These are phyloP conservation scores for Jaltomata sinuosa DNA, from an alignment of 257 asterid genomes.

Conservation along the genomic window DNA sequence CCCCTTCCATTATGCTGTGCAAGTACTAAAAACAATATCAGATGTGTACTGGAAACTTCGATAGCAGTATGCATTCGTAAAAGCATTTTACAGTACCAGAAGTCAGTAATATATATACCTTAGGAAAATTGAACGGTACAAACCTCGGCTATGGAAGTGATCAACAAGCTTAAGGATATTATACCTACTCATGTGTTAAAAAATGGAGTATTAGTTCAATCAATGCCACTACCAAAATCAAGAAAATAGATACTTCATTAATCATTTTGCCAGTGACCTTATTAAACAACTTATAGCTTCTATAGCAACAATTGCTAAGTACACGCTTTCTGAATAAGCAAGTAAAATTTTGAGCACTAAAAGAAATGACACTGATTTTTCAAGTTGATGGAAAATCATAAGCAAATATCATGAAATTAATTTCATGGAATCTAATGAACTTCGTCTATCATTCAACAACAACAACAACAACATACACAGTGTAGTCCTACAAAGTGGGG, in stretches of 20 bases:
- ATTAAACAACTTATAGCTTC: background rate
- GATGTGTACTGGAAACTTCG: background rate
- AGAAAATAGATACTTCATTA: background rate
- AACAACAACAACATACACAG: background rate
- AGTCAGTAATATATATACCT: constrained; percentile 33
- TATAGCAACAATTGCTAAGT: background rate
- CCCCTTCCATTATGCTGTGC: constrained; percentile 94
- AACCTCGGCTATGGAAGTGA: constrained; percentile 72
- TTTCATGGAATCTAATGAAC: background rate
- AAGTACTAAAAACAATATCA: background rate
- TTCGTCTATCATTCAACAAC: background rate
- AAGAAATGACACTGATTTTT: background rate
- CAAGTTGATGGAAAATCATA: background rate
- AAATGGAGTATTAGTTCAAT: background rate
- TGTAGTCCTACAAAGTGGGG: background rate
- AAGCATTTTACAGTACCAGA: background rate
- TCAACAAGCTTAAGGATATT: constrained; percentile 63
- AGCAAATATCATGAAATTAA: background rate
- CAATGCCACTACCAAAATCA: background rate
- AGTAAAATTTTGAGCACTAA: background rate
- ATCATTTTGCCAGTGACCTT: background rate
- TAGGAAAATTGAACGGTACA: constrained; percentile 63
- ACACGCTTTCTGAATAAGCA: background rate
- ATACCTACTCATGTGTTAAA: constrained; percentile 43
- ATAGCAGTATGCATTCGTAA: background rate